Percentiles rank a stretch among this genome's conserved stretches.
phyloP scores from a whole-genome alignment of 768 basidiomycete genomes.

The Phanerochaete carnosa region DNA sequence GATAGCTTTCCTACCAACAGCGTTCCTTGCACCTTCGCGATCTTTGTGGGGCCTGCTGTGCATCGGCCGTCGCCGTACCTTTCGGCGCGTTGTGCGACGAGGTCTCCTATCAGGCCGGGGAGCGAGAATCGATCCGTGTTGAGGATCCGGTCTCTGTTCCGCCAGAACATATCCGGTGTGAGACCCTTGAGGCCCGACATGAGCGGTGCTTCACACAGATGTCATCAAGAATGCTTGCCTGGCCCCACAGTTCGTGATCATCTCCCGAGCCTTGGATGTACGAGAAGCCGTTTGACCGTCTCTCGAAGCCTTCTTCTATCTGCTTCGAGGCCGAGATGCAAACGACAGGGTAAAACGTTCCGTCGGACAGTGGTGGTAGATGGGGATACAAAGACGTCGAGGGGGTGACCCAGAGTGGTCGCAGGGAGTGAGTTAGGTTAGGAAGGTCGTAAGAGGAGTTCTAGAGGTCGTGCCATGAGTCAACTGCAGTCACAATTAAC shows the following conservation, averaged over 20 bases:
- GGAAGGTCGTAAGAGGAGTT: conserved; percentile 71
- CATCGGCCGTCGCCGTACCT: conserved; percentile 7
- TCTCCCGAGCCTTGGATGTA: conserved; percentile 96
- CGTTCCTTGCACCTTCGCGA: conserved; percentile 36
- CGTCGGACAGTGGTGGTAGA: conserved; percentile 24
- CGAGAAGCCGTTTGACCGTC: conserved; percentile 65
- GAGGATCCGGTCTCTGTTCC: conserved; percentile 47
- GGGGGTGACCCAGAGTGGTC: conserved; percentile 89
- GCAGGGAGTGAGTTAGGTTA: conserved; percentile 56
- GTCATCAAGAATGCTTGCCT: conserved; percentile 39
- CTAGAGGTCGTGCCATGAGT: conserved; percentile 33
- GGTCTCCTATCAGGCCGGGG: conserved; percentile 35
- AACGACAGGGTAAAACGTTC: conserved; percentile 64
- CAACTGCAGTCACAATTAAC: not conserved
- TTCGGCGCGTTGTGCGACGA: conserved; percentile 14
- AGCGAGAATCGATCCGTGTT: conserved; percentile 45
- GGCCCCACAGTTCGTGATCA: conserved; percentile 89
- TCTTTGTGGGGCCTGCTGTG: conserved; percentile 24
- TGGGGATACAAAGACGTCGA: conserved; percentile 50
- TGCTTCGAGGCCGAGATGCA: conserved; percentile 86
- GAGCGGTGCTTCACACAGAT: not conserved
- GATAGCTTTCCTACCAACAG: conserved; percentile 37
- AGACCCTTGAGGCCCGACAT: conserved; percentile 50
- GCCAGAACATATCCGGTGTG: conserved; percentile 73
- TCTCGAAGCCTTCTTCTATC: conserved; percentile 54